Base-by-base conservation (phyloP, 345 rosid genomes). In the Erysimum cheiranthoides region DNA sequence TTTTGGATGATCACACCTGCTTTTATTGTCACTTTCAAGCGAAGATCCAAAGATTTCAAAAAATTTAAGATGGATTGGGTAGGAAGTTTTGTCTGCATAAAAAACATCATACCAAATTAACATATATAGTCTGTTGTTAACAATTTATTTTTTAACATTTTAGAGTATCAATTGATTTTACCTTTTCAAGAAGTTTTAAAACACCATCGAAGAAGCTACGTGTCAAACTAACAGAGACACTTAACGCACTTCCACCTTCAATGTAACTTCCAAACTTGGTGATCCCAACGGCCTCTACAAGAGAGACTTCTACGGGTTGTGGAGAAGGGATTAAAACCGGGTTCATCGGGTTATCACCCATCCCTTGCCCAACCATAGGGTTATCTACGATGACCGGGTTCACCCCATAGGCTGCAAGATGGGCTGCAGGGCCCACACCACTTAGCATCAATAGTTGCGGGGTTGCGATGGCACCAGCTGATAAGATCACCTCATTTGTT, bases 391-490 rank as follows among this genome's bases (percentile, higher is more conserved):
- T 17, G 58, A 90, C 63, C 12, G 88, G 88, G 3, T 70, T 49
- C 34, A 89, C 81, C 10, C 82, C 79, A 11, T 78, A 81, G 28
- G 52, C 25, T 12, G 5, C 3, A 40, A 90, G 95, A 39, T 85
- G 86, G 4, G 54, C 6, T 5, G 59, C 60, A 0, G 98, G 96
- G 9, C 97, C 98, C n/a, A 93, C 71, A 0, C 93, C 93, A 56
- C 93, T 90, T 13, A 93, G 39, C 97, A 93, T 85, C 53, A 93
- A 40, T n/a, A 89, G 46, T 8, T 91, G 97, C 4, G 97, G 98
- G 79, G 96, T 93, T 14, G 90, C 93, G 0, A 93, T 31, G 21
- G 98, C 96, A 4, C 98, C 97, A 0, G 96, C 96, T 4, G 98
- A 77, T 59, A 88, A 6, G 17, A 91, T 86, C 28, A 89, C 75